Evolutionary conservation across 192 early-diverging fungal genomes (phyloP), one percentile per base, ranked within the genome.

Genomic region (Rhizophlyctis rosea): DNA sequence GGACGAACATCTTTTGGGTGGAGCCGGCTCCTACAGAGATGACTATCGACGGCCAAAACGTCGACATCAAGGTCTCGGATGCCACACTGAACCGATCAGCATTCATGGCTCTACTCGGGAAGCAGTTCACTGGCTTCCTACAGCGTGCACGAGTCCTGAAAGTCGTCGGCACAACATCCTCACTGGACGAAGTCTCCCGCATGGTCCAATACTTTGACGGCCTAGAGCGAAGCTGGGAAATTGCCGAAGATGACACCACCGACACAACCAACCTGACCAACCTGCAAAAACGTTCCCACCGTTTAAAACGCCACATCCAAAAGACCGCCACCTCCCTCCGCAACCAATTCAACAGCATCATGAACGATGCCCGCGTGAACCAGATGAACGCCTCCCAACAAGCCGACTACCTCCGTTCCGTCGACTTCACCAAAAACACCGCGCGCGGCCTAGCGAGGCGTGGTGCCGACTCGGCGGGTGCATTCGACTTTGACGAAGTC

Each of bases 141-240:
- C 61, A 71, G 57, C 61, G 59, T 29, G 57, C 64, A n/a, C 65
- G 60, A 30, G 36, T 73, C 18, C 57, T 73, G 34, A 73, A 73
- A 35, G 54, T 73, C 3, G 34, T 73, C 1, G 53, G 59, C 34
- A 71, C 71, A 4, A 9, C 50, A 14, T 49, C 31, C 5, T 52
- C 71, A 0, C 2, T 44, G 21, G 18, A 54, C 5, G 36, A 73
- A 24, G 28, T 73, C 29, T 21, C 23, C 13, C n/a, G 11, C 1
- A 73, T 73, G 48, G 3, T 34, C 21, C 16, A 16, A 13, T 73
- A 73, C 39, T 73, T 73, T 51, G 69, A 73, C 24, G 61, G 21
- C 2, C 47, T 71, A 5, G 69, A 71, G 34, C 62, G 33, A 21
- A 11, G 14, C 1, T 61, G 52, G 57, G 33, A 65, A 24, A 25